Base-by-base conservation (phyloP, 2,329 filamentous ascomycete species). In the Triangularia verruculosa region DNA sequence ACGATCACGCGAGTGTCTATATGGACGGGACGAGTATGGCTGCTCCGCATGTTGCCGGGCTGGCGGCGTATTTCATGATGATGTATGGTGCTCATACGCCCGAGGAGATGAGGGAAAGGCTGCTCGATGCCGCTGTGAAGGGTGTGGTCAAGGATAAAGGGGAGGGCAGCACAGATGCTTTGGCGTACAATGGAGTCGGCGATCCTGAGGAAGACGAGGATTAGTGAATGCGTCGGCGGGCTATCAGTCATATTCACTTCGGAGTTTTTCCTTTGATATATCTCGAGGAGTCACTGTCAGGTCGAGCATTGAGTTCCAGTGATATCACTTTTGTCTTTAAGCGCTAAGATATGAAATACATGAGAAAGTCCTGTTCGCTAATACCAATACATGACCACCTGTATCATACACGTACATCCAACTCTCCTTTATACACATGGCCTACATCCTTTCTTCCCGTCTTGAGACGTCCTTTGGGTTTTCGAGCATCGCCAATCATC, bases 1-100 rank as follows among this genome's bases (percentile, higher is more conserved):
- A 70, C 3, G 60, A 68, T 43, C 12, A 5, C 1, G 52, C 24
- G 1, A 80, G 72, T 20, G 75, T 75, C 56, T 78, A 70, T 20
- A 78, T 86, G 69, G 82, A 78, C 13, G 87, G 86, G 32, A 89
- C 87, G 4, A 86, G 81, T 30, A 88, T 88, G 86, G 83, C 86
- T 2, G 77, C 80, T 2, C 86, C 86, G 0, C 86, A 88, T 70
- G 78, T 89, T 60, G 78, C 83, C 24, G 87, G 87, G 12, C 72
- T 89, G 12, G 67, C 68, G 2, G 68, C 67, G 11, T 69, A 70
- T 20, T 69, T 67, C 27, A 66, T 67, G 63, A 77, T 77, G 28
- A 79, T 84, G 15, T 75, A 86, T 28, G 80, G 78, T 4, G 74
- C 74, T 1, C 73, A 64, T 57, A 75, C 73, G 62, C 69, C 61